Evolutionary conservation across 23 red algal genomes (phyloP), one percentile per base, ranked within the genome.

Genomic region (Porphyridium purpureum): DNA sequence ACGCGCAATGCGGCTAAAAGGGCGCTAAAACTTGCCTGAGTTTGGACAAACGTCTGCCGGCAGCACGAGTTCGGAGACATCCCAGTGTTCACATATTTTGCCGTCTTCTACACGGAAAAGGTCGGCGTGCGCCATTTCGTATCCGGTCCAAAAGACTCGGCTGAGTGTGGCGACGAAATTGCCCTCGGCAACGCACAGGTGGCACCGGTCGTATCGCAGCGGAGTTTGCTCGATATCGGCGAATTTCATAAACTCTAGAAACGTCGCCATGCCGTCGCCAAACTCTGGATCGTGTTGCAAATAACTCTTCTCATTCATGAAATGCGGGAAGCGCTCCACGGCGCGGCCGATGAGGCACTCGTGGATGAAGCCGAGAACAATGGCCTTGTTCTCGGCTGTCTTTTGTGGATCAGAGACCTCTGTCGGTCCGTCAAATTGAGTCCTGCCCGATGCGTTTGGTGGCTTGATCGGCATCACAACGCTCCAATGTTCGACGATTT

Each of bases 401-500:
- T 35, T 60, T 19, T 60, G 22, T 14, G 47, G 27, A 11, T 36
- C 56, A 35, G 31, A 25, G 31, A 36, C 28, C 30, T 36, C 56
- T 7, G 56, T 60, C 20, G 29, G 0, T 35, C 29, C 30, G 31
- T 60, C 30, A 7, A 60, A 5, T 0, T 30, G 4, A 19, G 56
- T 60, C 8, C 31, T 35, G 8, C 56, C 56, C 14, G 56, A 60
- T 24, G 11, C 8, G 27, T 8, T 8, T 8, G 30, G 9, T 8
- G 27, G 3, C 4, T 24, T 38, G 14, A 30, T 26, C 9, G 29
- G 9, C 7, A 7, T 40, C 22, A 36, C 47, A 24, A 60, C 31
- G 56, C 47, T 40, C 56, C 56, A 60, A 20, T 60, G 56, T 24
- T 60, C 29, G 27, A 60, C 31, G 30, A 36, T 60, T 35, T 60